Evolutionary conservation across 495 filamentous ascomycete genomes (phyloP).

Genomic region (Daldinia grandis): DNA sequence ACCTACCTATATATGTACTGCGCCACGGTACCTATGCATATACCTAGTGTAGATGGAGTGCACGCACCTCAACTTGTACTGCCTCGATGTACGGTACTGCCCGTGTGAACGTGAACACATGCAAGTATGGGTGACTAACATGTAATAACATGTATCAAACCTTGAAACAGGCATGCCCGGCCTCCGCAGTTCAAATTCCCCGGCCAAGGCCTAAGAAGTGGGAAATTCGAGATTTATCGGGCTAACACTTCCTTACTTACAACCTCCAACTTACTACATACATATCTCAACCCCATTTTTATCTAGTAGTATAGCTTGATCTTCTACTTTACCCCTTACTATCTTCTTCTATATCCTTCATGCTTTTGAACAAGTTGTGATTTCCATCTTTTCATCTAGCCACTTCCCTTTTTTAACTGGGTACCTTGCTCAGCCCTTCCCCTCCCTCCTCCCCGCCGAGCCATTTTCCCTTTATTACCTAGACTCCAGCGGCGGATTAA

Average conservation of each 20-base stretch:
- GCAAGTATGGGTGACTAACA: neutral
- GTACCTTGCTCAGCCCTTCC: neutral
- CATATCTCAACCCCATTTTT: neutral
- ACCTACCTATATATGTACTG: no score
- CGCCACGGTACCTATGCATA: neutral
- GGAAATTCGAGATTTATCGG: neutral
- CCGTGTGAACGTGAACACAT: no score
- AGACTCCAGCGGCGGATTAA: neutral
- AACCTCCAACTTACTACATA: neutral
- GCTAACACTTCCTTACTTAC: neutral
- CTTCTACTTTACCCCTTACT: neutral
- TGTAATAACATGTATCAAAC: neutral
- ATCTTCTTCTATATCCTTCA: neutral
- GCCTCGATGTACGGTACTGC: neutral
- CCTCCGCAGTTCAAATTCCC: constrained; percentile 21
- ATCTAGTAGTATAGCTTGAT: neutral
- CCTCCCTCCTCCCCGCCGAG: neutral
- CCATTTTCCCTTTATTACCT: neutral
- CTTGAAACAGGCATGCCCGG: neutral
- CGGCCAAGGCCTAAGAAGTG: constrained; percentile 1
- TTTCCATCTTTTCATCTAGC: neutral
- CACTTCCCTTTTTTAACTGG: neutral
- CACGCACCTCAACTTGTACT: neutral
- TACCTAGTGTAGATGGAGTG: no score
- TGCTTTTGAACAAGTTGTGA: neutral